Conservation (phyloP, 305 asterid genomes). For the Fraxinus albicans region DNA sequence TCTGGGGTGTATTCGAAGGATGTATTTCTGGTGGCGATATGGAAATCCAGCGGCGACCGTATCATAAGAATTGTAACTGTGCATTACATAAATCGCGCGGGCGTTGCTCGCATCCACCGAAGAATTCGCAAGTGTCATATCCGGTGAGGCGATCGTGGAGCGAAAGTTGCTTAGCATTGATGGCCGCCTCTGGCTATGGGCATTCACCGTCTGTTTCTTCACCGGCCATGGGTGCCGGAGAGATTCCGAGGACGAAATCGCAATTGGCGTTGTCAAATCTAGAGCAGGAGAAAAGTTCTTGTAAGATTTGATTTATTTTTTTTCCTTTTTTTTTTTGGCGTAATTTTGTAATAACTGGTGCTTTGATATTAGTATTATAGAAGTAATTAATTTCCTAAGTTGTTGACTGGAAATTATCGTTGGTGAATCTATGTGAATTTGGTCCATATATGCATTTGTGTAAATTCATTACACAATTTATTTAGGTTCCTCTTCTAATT, state of each 20-base stretch:
- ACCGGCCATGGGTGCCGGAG: conserved; percentile 13
- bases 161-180: conserved; percentile 49
- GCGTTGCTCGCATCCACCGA: conserved; percentile 39
- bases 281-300: conserved; percentile 9
- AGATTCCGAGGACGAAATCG: conserved; percentile 17
- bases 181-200: conserved; percentile 29
- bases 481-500: neutral
- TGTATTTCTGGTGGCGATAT: conserved; percentile 60
- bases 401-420: neutral
- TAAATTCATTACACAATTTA: neutral
- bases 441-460: neutral
- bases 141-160: conserved; percentile 75
- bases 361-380: neutral
- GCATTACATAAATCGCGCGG: conserved; percentile 61
- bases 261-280: conserved; percentile 21
- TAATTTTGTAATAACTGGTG: neutral
- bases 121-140: conserved; percentile 39
- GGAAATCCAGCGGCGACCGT: conserved; percentile 60
- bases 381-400: neutral
- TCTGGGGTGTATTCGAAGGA: conserved; percentile 58
- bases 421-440: neutral
- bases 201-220: conserved; percentile 23
- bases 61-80: conserved; percentile 69
- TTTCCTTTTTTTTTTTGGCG: neutral
- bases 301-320: neutral